Evolutionary conservation across 108 stramenopile species (phyloP).

Genomic region (Skeletonema grethae): DNA sequence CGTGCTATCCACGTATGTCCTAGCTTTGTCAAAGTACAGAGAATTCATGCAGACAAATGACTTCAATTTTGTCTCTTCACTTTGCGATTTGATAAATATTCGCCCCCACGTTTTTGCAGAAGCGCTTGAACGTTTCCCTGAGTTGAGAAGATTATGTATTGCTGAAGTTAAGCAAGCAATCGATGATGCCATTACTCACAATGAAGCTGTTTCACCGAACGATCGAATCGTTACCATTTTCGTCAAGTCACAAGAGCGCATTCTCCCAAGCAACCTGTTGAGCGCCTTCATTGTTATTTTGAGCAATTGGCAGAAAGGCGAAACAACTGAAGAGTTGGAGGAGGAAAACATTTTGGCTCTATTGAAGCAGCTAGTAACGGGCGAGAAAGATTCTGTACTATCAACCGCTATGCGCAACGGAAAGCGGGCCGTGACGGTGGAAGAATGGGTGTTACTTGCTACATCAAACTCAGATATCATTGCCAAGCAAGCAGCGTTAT

Average conservation of each 20-base stretch:
- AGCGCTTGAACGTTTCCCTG: constrained; percentile 53
- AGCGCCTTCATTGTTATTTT: constrained; percentile 24
- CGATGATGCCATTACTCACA: constrained; percentile 14
- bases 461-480: constrained; percentile 62
- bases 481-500: constrained; percentile 62
- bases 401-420: constrained; percentile 51
- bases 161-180: constrained; percentile 50
- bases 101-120: constrained; percentile 66
- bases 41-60: constrained; percentile 36
- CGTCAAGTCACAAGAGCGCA: not conserved
- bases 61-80: constrained; percentile 48
- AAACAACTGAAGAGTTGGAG: constrained; percentile 3
- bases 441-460: constrained; percentile 78
- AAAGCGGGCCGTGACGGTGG: constrained; percentile 56
- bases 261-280: constrained; percentile 10
- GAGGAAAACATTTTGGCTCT: constrained; percentile 4
- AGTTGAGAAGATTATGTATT: constrained; percentile 54
- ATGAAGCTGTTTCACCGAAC: not conserved
- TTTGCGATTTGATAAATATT: constrained; percentile 58
- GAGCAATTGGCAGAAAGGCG: constrained; percentile 34
- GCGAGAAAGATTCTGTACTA: constrained; percentile 33
- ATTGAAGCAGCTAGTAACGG: constrained; percentile 12
- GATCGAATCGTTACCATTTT: not conserved
- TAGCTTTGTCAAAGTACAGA: constrained; percentile 50
- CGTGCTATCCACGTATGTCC: constrained; percentile 50